A percentile compares a stretch with the other conserved stretches of the same genome.
Conservation (phyloP, 495 filamentous ascomycete species). For the Haplographium delicatum region DNA sequence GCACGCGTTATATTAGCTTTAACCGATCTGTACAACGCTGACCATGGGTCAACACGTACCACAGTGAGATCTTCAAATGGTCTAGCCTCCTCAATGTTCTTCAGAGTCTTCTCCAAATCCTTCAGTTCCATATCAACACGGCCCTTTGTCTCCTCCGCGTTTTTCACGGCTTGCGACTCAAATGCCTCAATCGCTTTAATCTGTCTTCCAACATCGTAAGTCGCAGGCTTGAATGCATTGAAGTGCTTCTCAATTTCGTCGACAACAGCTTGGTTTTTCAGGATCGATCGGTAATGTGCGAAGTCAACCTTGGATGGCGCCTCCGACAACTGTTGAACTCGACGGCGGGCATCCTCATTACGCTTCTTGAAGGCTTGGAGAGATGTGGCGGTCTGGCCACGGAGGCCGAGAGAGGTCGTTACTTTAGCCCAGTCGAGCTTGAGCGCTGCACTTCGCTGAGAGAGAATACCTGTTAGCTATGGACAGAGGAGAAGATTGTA, state of each 20-base stretch:
- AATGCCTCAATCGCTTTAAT: slow-evolving; percentile 97
- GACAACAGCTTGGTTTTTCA: slow-evolving; percentile 92
- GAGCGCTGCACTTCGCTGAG: slow-evolving; percentile 92
- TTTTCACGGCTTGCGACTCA: slow-evolving; percentile 94
- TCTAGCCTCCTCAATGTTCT: slow-evolving; percentile 94
- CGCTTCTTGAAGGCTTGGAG: slow-evolving; percentile 98
- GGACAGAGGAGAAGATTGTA: background rate
- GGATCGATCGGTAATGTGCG: slow-evolving; percentile 77
- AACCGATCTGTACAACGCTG: background rate
- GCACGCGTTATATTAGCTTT: slow-evolving; percentile 5
- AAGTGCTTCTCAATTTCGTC: slow-evolving; percentile 96
- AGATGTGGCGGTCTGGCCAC: slow-evolving; percentile 83
- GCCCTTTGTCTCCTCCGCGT: slow-evolving; percentile 90
- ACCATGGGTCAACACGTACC: slow-evolving; percentile 53
- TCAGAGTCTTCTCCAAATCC: slow-evolving; percentile 87
- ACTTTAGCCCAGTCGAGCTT: slow-evolving; percentile 99
- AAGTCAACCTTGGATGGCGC: slow-evolving; percentile 85
- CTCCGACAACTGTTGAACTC: slow-evolving; percentile 71
- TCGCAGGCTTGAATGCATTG: slow-evolving; percentile 79
- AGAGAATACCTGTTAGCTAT: slow-evolving; percentile 20
- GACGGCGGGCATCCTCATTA: slow-evolving; percentile 97
- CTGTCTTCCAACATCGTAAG: slow-evolving; percentile 86
- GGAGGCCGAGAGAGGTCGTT: slow-evolving; percentile 85
- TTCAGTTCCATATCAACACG: slow-evolving; percentile 89
- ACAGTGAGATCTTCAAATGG: slow-evolving; percentile 98